These are phyloP conservation scores for Microdochium paspali DNA, from an alignment of 2,329 filamentous ascomycete genomes.

Conservation along the genomic window DNA sequence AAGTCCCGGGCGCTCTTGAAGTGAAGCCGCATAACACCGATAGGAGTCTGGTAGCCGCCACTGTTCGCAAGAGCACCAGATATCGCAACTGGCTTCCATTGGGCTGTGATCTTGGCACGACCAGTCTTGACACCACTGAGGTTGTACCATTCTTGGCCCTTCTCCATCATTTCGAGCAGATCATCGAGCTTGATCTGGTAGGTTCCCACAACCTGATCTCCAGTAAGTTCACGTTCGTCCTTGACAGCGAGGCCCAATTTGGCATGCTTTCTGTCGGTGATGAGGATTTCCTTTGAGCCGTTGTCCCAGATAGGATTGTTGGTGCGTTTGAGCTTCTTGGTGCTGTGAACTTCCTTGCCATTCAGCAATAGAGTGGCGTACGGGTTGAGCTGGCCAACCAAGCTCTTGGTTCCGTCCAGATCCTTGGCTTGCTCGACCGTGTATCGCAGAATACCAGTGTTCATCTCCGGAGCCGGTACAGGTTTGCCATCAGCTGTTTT, in stretches of 20 bases:
- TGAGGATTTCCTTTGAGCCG: slow-evolving; percentile 85
- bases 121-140: slow-evolving; percentile 73
- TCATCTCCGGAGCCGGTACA: slow-evolving; percentile 76
- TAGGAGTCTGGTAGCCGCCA: slow-evolving; percentile 83
- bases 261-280: slow-evolving; percentile 85
- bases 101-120: slow-evolving; percentile 78
- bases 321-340: slow-evolving; percentile 88
- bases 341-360: slow-evolving; percentile 80
- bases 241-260: slow-evolving; percentile 90
- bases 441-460: slow-evolving; percentile 89
- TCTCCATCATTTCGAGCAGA: slow-evolving; percentile 80
- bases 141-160: slow-evolving; percentile 95
- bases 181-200: slow-evolving; percentile 96
- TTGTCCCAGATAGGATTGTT: slow-evolving; percentile 97
- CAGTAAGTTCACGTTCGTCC: slow-evolving; percentile 78
- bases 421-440: slow-evolving; percentile 95
- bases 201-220: slow-evolving; percentile 77
- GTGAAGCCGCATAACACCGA: slow-evolving; percentile 92
- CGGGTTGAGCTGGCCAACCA: slow-evolving; percentile 84
- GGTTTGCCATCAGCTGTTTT: slow-evolving; percentile 67
- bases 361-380: slow-evolving; percentile 86
- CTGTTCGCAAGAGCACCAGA: slow-evolving; percentile 68
- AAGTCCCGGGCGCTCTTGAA: slow-evolving; percentile 76
- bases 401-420: slow-evolving; percentile 81
- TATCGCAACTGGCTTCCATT: slow-evolving; percentile 92